These are phyloP conservation scores for Austropuccinia psidii DNA, from an alignment of 1,284 basidiomycete genomes.

Conservation along the genomic window DNA sequence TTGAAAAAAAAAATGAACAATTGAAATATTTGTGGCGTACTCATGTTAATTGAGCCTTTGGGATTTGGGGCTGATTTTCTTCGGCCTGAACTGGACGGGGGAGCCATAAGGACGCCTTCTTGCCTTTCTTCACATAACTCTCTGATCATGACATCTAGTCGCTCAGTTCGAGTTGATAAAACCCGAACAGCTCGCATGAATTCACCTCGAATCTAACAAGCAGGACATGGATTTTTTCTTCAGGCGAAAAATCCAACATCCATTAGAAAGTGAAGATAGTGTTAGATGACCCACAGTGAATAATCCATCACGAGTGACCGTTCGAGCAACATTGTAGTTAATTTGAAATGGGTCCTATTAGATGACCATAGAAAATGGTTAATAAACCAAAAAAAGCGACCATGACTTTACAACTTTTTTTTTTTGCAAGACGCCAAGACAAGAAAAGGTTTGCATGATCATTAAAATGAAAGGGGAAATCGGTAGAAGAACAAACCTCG, in stretches of 20 bases:
- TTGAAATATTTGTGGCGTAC: constrained; percentile 3
- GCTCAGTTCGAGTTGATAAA: constrained; percentile 42
- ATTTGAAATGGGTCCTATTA: constrained; percentile 91
- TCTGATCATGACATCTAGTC: constrained; percentile 42
- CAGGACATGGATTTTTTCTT: not conserved
- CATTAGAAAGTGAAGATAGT: not conserved
- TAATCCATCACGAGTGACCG: constrained; percentile 90
- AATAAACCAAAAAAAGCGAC: too few species aligned
- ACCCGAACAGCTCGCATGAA: constrained; percentile 86
- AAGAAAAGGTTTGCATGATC: not conserved
- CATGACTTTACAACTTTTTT: not conserved
- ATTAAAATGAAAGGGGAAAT: not conserved
- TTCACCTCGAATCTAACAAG: constrained; percentile 85
- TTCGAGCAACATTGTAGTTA: constrained; percentile 90
- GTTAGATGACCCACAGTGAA: constrained; percentile 62
- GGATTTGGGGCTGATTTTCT: constrained; percentile 32
- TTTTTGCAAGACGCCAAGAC: too few species aligned
- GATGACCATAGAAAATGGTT: constrained; percentile 18
- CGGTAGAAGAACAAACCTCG: constrained; percentile 57
- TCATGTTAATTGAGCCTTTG: constrained; percentile 14
- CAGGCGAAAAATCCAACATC: not conserved
- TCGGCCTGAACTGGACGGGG: constrained; percentile 38
- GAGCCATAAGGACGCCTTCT: constrained; percentile 44
- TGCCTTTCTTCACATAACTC: constrained; percentile 46
- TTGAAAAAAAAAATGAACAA: too few species aligned